Conservation (phyloP, 306 rosid species). For the Alnus glutinosa region DNA sequence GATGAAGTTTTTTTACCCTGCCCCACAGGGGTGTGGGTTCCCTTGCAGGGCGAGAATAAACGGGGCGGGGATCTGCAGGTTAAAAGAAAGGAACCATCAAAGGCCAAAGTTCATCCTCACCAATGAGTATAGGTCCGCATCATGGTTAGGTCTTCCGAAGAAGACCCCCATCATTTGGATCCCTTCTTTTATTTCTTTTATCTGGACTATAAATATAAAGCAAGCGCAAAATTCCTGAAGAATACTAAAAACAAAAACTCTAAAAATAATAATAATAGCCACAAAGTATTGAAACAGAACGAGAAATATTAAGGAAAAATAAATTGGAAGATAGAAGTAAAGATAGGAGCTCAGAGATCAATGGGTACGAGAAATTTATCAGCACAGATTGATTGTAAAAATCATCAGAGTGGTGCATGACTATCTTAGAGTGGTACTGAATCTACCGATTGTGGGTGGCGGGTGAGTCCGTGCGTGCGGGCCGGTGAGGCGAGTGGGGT, state of each 20-base stretch:
- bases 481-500: too few relatives aligned
- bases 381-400: conserved; percentile 48
- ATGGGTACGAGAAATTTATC: conserved; percentile 82
- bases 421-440: conserved; percentile 35
- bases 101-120: conserved; percentile 74
- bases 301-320: too few relatives aligned
- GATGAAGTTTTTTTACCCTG: too few relatives aligned
- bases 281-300: background rate
- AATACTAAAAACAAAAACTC: too few relatives aligned
- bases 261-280: background rate
- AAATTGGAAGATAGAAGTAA: background rate
- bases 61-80: too few relatives aligned
- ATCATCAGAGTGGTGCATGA: conserved; percentile 97
- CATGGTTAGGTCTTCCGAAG: conserved; percentile 53
- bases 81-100: conserved; percentile 69
- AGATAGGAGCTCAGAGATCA: conserved; percentile 16
- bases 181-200: background rate
- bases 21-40: too few relatives aligned
- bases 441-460: too few relatives aligned
- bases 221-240: background rate
- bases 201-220: background rate
- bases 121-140: conserved; percentile 90
- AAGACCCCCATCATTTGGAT: conserved; percentile 72
- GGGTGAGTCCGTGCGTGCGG: too few relatives aligned
- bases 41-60: too few relatives aligned